These are phyloP conservation scores for Penicillium rolfsii DNA, from an alignment of 2,329 filamentous ascomycete species.

Conservation along the genomic window DNA sequence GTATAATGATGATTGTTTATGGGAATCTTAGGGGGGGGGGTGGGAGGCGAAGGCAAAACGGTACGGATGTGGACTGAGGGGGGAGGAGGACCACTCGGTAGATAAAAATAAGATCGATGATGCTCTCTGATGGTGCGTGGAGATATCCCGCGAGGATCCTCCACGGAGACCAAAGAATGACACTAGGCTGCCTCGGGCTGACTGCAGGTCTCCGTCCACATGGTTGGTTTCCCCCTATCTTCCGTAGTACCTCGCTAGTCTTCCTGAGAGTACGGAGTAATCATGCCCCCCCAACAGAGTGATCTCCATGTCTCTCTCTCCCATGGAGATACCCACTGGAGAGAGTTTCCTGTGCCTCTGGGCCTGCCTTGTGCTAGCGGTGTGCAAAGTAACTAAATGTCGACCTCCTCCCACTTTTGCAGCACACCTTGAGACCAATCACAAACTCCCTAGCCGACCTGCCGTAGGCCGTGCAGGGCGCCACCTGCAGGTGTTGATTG, in stretches of 20 bases:
- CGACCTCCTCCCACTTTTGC: neutral
- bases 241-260: neutral
- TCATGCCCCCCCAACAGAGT: neutral
- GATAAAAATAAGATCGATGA: conserved; percentile 27
- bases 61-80: neutral
- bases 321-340: too few relatives aligned
- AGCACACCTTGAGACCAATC: neutral
- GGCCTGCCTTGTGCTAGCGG: neutral
- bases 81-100: conserved; percentile 6
- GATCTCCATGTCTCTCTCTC: neutral
- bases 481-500: conserved; percentile 24
- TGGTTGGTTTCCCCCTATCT: neutral
- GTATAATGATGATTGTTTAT: conserved; percentile 7
- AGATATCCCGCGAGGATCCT: neutral
- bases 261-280: neutral
- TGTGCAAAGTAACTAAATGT: neutral
- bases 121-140: conserved; percentile 10
- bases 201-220: neutral
- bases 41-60: neutral
- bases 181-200: conserved; percentile 3
- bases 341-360: neutral
- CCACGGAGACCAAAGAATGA: too few relatives aligned
- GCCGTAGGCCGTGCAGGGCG: conserved; percentile 13
- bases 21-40: neutral
- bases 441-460: neutral